Evolutionary conservation across 139 green algal species (phyloP).

Genomic region (Raphidocelis subcapitata): DNA sequence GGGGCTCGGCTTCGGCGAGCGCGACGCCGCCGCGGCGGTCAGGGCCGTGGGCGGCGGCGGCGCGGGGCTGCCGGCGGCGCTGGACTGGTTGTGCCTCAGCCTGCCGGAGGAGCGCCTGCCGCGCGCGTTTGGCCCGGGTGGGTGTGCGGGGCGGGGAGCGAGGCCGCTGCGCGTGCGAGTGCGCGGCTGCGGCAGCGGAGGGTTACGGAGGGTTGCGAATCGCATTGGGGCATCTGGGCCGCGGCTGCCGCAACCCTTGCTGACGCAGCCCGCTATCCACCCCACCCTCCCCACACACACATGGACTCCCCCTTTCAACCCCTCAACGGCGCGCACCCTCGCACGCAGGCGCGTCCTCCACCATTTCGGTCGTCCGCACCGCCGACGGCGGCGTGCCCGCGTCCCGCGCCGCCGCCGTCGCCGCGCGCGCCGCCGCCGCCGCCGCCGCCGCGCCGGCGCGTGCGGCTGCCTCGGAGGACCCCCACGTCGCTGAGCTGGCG

Average conservation of each 20-base stretch:
- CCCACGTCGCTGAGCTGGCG: slow-evolving; percentile 36
- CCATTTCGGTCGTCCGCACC: not conserved
- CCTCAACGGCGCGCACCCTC: not conserved
- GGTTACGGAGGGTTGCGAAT: too few species aligned
- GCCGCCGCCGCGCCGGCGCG: not conserved
- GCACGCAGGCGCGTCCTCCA: slow-evolving; percentile 1
- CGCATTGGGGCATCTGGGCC: too few species aligned
- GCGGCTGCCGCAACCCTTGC: too few species aligned
- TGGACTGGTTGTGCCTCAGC: slow-evolving; percentile 80
- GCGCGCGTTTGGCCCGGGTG: slow-evolving; percentile 53
- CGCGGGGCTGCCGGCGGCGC: slow-evolving; percentile 28
- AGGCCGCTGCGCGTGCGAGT: too few species aligned
- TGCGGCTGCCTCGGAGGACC: slow-evolving; percentile 22
- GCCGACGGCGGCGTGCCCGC: not conserved
- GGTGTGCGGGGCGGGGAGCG: too few species aligned
- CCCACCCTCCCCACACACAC: too few species aligned
- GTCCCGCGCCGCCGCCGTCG: not conserved
- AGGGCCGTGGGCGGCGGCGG: slow-evolving; percentile 14
- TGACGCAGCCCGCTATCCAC: too few species aligned
- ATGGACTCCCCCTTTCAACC: not conserved
- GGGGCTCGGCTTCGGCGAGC: slow-evolving; percentile 54
- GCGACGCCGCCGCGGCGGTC: slow-evolving; percentile 41
- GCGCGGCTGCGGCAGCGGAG: too few species aligned
- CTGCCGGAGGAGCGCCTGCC: slow-evolving; percentile 65
- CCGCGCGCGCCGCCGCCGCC: not conserved